These are phyloP conservation scores for Syncephalastrum sp. DNA, from an alignment of 371 early-diverging fungal genomes.

Conservation along the genomic window DNA sequence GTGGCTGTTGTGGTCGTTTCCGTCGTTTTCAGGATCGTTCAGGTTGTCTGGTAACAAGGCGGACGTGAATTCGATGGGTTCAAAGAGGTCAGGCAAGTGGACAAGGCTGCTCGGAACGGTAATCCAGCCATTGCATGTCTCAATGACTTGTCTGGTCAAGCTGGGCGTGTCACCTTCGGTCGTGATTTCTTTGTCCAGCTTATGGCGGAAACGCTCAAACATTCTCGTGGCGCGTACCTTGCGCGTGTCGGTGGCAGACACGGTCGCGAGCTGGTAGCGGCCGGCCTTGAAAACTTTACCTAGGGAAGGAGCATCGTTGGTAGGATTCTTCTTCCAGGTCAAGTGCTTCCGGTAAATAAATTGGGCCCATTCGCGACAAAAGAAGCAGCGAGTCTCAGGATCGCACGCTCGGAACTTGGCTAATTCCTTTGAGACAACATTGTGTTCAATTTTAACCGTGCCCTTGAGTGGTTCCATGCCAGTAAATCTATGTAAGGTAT, in stretches of 20 bases:
- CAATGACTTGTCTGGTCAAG: conserved; percentile 14
- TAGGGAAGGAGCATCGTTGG: conserved; percentile 19
- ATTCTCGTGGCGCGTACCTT: conserved; percentile 10
- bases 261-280: conserved; percentile 12
- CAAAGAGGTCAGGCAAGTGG: conserved; percentile 32
- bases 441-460: conserved; percentile 37
- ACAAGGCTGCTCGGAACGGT: conserved; percentile 27
- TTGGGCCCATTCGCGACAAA: conserved; percentile 83
- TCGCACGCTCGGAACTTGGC: conserved; percentile 74
- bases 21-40: too few species aligned
- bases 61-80: conserved; percentile 43
- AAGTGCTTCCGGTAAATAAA: conserved; percentile 72
- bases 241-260: neutral
- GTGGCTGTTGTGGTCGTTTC: too few species aligned
- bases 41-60: conserved; percentile 8
- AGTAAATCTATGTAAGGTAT: neutral
- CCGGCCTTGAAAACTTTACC: conserved; percentile 21
- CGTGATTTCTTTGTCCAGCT: neutral
- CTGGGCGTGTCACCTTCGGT: neutral
- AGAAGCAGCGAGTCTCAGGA: conserved; percentile 65
- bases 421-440: conserved; percentile 66
- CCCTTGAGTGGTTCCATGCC: conserved; percentile 7
- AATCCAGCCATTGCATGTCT: conserved; percentile 31
- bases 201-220: conserved; percentile 14
- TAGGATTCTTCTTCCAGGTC: conserved; percentile 33